A percentile compares a stretch with the other conserved stretches of the same genome.
These are phyloP conservation scores for Cynara cardunculus DNA, from an alignment of 129 eudicot genomes.

Conservation along the genomic window DNA sequence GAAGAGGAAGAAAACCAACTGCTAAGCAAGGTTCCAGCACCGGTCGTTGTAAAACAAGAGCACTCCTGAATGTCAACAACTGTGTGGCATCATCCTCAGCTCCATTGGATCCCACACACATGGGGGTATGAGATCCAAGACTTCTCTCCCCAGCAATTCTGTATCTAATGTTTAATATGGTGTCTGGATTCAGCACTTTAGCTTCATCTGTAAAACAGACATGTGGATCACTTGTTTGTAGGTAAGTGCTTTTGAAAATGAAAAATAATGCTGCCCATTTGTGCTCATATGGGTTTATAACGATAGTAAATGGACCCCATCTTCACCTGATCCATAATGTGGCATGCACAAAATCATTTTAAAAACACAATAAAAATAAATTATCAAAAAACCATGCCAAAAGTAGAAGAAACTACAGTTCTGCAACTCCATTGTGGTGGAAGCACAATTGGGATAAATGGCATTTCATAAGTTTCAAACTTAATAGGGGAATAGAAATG, in stretches of 20 bases:
- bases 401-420: background rate
- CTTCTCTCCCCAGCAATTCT: constrained; percentile 66
- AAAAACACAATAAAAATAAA: background rate
- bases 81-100: constrained; percentile 34
- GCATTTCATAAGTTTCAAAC: background rate
- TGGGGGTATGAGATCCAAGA: constrained; percentile 79
- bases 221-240: background rate
- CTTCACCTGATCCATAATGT: background rate
- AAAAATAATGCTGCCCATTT: background rate
- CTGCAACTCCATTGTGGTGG: background rate
- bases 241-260: background rate
- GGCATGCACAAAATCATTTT: background rate
- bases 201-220: constrained; percentile 58
- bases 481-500: background rate
- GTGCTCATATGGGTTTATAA: background rate
- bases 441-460: background rate
- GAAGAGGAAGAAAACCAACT: constrained; percentile 96
- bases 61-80: constrained; percentile 67
- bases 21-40: constrained; percentile 95
- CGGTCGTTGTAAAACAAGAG: constrained; percentile 75
- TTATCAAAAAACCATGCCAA: background rate
- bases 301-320: background rate
- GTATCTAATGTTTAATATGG: constrained; percentile 68
- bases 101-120: constrained; percentile 37
- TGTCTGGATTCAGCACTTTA: constrained; percentile 37